Evolutionary conservation across 371 early-diverging fungal genomes (phyloP), one percentile per base, ranked within the genome.

Genomic region (Amoeboaphelidium occidentale): DNA sequence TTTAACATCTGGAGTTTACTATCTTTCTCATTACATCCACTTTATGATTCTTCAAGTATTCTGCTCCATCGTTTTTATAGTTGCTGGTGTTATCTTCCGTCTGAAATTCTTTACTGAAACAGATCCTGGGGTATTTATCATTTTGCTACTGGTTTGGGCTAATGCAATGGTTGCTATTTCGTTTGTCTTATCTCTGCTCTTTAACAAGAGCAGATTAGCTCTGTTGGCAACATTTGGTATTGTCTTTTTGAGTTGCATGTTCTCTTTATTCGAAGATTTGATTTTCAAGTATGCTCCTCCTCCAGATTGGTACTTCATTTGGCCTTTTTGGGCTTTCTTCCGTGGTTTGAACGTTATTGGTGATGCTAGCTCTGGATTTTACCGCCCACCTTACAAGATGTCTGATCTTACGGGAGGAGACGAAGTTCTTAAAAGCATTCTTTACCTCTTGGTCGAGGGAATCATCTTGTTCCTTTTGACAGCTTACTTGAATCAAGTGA

Each of bases 301-400:
- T 55, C 73, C 24, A 20, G 24, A 57, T 17, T 67, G 61, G 1
- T 73, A 68, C 58, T 72, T 68, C 60, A 49, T 75, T 48, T 81
- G 79, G 78, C 77, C 79, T 1, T 74, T 75, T 2, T 78, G 79
- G 58, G 78, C 78, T 12, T 78, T 79, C 59, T 79, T 75, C 60
- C 53, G 62, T 6, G 2, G 13, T 0, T 20, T 51, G 13, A 42
- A 28, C 27, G 4, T 12, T 32, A 25, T 28, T 42, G 43, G 21
- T 17, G 14, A 23, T 50, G 56, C 23, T 13, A n/a, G 47, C 22
- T 13, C 27, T n/a, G 3, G 28, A 21, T 13, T 26, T 58, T 55
- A 20, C 22, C 49, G 14, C 2, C 55, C 53, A 27, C 65, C 67
- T 0, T 71, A 68, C 58, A 56, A 51, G 23, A 25, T 68, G 24